Conservation (phyloP, 148 eudicot genomes). For the Euryodendron excelsum region DNA sequence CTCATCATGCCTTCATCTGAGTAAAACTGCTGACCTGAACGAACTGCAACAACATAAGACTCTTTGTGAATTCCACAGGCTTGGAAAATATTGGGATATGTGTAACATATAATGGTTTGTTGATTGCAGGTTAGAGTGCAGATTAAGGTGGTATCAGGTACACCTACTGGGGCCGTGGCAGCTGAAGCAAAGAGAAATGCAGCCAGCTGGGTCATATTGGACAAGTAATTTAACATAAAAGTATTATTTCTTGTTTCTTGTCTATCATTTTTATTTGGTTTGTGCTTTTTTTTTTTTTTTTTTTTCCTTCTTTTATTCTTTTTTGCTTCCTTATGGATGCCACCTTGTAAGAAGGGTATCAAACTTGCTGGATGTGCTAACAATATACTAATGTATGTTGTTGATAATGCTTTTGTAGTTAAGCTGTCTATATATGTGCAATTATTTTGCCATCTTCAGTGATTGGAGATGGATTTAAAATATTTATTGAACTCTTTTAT, state of each 20-base stretch:
- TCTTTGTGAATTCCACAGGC: not conserved
- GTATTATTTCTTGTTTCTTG: constrained; percentile 58
- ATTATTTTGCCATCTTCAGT: not conserved
- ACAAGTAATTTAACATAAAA: constrained; percentile 85
- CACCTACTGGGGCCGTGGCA: constrained; percentile 70
- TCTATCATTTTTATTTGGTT: constrained; percentile 4
- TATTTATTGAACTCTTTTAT: not conserved
- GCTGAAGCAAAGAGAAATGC: constrained; percentile 74
- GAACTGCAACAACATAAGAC: not conserved
- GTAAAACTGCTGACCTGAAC: not conserved
- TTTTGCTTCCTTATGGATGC: not conserved
- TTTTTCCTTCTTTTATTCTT: not conserved
- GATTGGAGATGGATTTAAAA: not conserved
- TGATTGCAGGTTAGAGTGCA: constrained; percentile 64
- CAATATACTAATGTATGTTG: too few relatives aligned
- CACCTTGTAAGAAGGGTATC: not conserved
- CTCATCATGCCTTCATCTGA: not conserved
- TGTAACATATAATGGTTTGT: not conserved
- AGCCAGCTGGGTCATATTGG: constrained; percentile 92
- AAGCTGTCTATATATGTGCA: not conserved
- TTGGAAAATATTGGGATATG: too few relatives aligned
- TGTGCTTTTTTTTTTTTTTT: not conserved
- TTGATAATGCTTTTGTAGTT: not conserved
- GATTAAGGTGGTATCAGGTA: constrained; percentile 72
- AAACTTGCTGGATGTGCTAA: not conserved